These are phyloP conservation scores for Rhizopus sp. DNA, from an alignment of 371 early-diverging fungal species.

Conservation along the genomic window DNA sequence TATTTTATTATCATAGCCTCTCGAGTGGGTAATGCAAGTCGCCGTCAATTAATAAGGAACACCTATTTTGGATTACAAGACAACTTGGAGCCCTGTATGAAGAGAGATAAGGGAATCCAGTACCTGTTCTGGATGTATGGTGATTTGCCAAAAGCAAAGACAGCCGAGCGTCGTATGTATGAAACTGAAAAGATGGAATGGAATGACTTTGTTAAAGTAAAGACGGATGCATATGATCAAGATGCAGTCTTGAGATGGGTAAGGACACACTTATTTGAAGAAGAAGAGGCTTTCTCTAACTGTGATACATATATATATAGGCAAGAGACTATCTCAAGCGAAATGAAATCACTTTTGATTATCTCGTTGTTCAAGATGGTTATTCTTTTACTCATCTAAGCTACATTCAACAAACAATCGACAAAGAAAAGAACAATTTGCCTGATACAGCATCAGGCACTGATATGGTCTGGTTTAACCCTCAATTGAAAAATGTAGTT, in stretches of 20 bases:
- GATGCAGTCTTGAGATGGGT: constrained; percentile 37
- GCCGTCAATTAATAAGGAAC: constrained; percentile 52
- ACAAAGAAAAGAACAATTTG: constrained; percentile 16
- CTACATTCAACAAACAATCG: constrained; percentile 22
- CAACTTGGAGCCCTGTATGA: constrained; percentile 58
- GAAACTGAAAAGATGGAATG: constrained; percentile 62
- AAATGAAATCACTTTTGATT: constrained; percentile 37
- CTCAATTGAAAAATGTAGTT: constrained; percentile 17
- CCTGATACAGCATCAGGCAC: constrained; percentile 3
- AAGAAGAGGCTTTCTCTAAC: not conserved
- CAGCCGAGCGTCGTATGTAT: constrained; percentile 39
- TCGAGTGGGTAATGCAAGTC: constrained; percentile 38
- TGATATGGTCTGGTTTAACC: constrained; percentile 33
- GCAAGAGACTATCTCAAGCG: constrained; percentile 12
- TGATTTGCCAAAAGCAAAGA: constrained; percentile 28
- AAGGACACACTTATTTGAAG: constrained; percentile 16
- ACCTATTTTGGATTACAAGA: constrained; percentile 55
- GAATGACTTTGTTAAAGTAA: constrained; percentile 41
- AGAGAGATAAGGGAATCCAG: constrained; percentile 41
- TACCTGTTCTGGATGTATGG: constrained; percentile 60
- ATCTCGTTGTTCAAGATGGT: constrained; percentile 43
- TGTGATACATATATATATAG: constrained; percentile 10
- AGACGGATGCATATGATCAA: constrained; percentile 30
- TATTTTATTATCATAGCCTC: constrained; percentile 57
- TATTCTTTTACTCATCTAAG: constrained; percentile 34